Evolutionary conservation across 768 basidiomycete species (phyloP).

Genomic region (Boletus rex-veris): DNA sequence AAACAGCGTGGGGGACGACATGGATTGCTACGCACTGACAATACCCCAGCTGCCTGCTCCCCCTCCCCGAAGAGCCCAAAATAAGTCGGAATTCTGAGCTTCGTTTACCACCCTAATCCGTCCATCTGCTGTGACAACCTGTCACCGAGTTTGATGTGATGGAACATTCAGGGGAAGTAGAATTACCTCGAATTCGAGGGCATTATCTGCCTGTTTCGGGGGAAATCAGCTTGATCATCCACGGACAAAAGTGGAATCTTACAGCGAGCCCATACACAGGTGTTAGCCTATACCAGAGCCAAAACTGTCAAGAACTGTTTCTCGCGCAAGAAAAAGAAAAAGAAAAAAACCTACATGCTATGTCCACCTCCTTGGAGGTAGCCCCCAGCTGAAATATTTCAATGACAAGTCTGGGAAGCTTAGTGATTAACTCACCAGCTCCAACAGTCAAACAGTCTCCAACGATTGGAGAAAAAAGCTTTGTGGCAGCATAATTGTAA

Average conservation of each 20-base stretch:
- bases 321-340: neutral
- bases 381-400: slow-evolving; percentile 37
- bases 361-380: slow-evolving; percentile 51
- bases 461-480: slow-evolving; percentile 16
- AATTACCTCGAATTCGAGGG: slow-evolving; percentile 39
- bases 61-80: neutral
- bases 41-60: neutral
- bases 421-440: slow-evolving; percentile 2
- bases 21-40: slow-evolving; percentile 3
- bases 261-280: slow-evolving; percentile 43
- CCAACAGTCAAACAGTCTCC: slow-evolving; percentile 24
- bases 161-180: neutral
- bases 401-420: neutral
- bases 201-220: slow-evolving; percentile 40
- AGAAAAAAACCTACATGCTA: slow-evolving; percentile 20
- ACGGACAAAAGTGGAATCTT: neutral
- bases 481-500: slow-evolving; percentile 10
- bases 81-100: neutral
- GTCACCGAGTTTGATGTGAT: neutral
- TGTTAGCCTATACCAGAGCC: slow-evolving; percentile 23
- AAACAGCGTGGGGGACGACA: neutral
- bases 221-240: neutral
- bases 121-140: neutral
- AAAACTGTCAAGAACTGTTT: neutral
- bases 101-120: neutral